Conservation (phyloP, 2,329 filamentous ascomycete genomes). For the Cladophialophora bantiana region DNA sequence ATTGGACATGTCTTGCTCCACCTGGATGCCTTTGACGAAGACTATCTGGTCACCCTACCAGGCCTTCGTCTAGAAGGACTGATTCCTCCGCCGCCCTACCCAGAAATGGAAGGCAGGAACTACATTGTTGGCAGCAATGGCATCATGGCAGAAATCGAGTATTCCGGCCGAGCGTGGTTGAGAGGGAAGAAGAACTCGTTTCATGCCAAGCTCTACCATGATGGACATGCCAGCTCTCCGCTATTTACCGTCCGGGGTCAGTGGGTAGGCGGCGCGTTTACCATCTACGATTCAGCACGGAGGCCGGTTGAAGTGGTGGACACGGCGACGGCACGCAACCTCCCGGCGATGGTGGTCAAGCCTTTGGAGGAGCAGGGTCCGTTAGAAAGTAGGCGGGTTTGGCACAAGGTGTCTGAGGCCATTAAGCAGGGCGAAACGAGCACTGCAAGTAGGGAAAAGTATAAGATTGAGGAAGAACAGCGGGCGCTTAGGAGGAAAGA, state of each 20-base stretch:
- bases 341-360: constrained; percentile 57
- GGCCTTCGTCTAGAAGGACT: constrained; percentile 27
- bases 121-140: constrained; percentile 4
- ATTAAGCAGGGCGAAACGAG: constrained; percentile 84
- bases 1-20: constrained; percentile 52
- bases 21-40: constrained; percentile 28
- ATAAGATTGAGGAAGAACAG: constrained; percentile 88
- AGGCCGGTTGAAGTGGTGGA: constrained; percentile 57
- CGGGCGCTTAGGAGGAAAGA: constrained; percentile 77
- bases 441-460: constrained; percentile 76
- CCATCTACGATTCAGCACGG: constrained; percentile 68
- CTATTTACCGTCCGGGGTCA: constrained; percentile 11
- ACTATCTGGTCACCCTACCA: constrained; percentile 28
- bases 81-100: constrained; percentile 57
- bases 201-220: background rate
- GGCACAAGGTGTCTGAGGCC: constrained; percentile 81
- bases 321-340: constrained; percentile 49
- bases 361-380: constrained; percentile 77
- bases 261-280: constrained; percentile 66
- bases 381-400: constrained; percentile 87
- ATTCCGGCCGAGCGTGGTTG: constrained; percentile 25
- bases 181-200: constrained; percentile 48
- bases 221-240: too few species aligned
- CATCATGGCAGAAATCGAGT: constrained; percentile 19
- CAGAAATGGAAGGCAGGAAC: constrained; percentile 33